These are phyloP conservation scores for Dactylellina haptotyla DNA, from an alignment of 2,329 filamentous ascomycete species.

Conservation along the genomic window DNA sequence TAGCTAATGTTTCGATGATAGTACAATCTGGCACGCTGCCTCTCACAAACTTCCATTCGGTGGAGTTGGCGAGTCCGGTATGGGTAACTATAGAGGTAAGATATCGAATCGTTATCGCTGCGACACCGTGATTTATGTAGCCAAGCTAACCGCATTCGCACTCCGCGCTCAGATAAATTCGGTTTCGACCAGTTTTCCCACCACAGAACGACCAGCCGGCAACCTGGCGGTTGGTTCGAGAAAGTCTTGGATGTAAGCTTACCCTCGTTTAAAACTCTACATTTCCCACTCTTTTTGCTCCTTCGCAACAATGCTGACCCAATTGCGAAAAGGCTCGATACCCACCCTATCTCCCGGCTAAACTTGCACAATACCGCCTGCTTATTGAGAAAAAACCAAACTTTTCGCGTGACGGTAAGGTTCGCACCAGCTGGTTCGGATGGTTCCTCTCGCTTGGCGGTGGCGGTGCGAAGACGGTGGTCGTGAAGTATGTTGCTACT, in stretches of 20 bases:
- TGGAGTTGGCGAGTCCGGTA: constrained; percentile 81
- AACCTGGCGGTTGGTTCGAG: constrained; percentile 48
- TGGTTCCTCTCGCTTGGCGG: constrained; percentile 54
- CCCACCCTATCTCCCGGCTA: constrained; percentile 67
- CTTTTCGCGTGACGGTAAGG: constrained; percentile 71
- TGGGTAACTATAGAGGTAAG: constrained; percentile 80
- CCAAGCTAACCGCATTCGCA: neutral
- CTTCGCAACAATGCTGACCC: neutral
- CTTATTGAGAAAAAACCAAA: constrained; percentile 66
- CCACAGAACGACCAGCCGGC: constrained; percentile 43
- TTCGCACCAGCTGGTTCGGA: constrained; percentile 55
- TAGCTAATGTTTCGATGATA: constrained; percentile 17
- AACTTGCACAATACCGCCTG: constrained; percentile 63
- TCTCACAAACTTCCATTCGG: constrained; percentile 80
- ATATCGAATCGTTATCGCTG: neutral
- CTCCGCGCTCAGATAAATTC: constrained; percentile 33
- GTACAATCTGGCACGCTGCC: constrained; percentile 60
- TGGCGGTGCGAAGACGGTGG: constrained; percentile 35
- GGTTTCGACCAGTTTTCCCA: constrained; percentile 51
- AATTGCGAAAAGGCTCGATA: constrained; percentile 69
- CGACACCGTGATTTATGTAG: neutral
- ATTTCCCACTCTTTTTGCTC: neutral
- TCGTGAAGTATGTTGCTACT: constrained; percentile 54
- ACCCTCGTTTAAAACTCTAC: neutral
- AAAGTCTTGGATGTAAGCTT: constrained; percentile 26